Evolutionary conservation across 2,329 filamentous ascomycete species (phyloP).

Genomic region (Ramularia endophylla): DNA sequence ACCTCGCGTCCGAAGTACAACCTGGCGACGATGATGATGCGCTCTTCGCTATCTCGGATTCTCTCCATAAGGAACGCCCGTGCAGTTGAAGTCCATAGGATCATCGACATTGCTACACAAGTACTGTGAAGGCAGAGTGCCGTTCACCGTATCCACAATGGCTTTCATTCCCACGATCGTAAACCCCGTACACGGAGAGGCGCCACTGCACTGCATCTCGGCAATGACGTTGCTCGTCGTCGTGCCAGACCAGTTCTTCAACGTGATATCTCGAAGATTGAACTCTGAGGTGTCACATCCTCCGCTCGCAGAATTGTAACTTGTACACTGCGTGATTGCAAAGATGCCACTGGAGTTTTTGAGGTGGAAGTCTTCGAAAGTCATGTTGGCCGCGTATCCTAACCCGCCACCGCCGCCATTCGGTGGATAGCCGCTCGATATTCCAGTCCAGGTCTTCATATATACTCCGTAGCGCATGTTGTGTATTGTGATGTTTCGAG

Average conservation of each 20-base stretch:
- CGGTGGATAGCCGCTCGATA: constrained; percentile 43
- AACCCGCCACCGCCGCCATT: constrained; percentile 54
- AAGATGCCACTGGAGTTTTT: constrained; percentile 20
- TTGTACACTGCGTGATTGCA: constrained; percentile 23
- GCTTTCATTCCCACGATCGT: no score
- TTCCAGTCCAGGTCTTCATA: constrained; percentile 56
- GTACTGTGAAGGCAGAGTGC: no score
- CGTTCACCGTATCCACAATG: no score
- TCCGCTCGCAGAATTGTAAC: constrained; percentile 16
- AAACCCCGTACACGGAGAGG: no score
- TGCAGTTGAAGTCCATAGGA: constrained; percentile 21
- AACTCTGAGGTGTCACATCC: constrained; percentile 31
- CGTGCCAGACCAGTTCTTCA: constrained; percentile 28
- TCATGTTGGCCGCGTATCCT: constrained; percentile 37
- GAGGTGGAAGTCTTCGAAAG: constrained; percentile 29
- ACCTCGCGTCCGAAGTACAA: no score
- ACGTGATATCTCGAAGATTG: constrained; percentile 31
- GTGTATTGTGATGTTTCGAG: constrained; percentile 37
- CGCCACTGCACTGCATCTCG: no score
- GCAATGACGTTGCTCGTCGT: constrained; percentile 11
- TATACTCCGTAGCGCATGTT: constrained; percentile 15
- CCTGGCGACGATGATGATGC: no score
- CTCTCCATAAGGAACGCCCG: constrained; percentile 16
- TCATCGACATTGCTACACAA: no score
- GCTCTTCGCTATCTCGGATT: no score